Percentiles rank a stretch among this genome's conserved stretches.
Evolutionary conservation across 192 early-diverging fungal species (phyloP).

Genomic region (Coemansia sp.): DNA sequence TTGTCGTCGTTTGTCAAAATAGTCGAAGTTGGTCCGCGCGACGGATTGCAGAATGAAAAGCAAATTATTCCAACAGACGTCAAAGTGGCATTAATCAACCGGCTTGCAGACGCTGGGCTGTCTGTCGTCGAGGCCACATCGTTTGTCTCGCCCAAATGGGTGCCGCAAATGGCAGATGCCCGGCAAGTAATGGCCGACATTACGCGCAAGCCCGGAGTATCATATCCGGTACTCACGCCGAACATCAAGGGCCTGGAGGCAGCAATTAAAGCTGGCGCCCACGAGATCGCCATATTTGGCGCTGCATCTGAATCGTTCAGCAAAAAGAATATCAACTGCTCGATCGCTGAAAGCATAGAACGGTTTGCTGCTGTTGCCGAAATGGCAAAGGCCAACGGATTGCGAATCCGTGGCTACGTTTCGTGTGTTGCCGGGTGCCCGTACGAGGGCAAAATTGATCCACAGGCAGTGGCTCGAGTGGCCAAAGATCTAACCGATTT

Average conservation of each 20-base stretch:
- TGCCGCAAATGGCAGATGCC: conserved; percentile 93
- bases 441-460: conserved; percentile 79
- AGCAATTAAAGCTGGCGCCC: conserved; percentile 74
- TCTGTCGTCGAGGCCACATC: conserved; percentile 85
- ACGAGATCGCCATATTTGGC: conserved; percentile 91
- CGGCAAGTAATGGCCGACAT: conserved; percentile 73
- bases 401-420: conserved; percentile 80
- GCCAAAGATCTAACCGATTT: conserved; percentile 73
- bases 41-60: conserved; percentile 97
- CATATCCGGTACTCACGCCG: conserved; percentile 87
- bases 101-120: conserved; percentile 76
- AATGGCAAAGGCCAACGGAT: conserved; percentile 59
- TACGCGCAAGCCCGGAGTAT: conserved; percentile 59
- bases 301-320: conserved; percentile 85
- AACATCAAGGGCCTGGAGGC: conserved; percentile 82
- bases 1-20: conserved; percentile 70
- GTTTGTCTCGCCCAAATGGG: conserved; percentile 96
- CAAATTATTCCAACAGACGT: conserved; percentile 72
- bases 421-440: conserved; percentile 93
- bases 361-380: conserved; percentile 69
- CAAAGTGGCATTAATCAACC: conserved; percentile 88
- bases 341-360: conserved; percentile 78
- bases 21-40: conserved; percentile 94
- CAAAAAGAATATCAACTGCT: conserved; percentile 89
- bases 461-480: conserved; percentile 69